phyloP scores from a whole-genome alignment of 257 asterid species.

The Lithospermum erythrorhizon region DNA sequence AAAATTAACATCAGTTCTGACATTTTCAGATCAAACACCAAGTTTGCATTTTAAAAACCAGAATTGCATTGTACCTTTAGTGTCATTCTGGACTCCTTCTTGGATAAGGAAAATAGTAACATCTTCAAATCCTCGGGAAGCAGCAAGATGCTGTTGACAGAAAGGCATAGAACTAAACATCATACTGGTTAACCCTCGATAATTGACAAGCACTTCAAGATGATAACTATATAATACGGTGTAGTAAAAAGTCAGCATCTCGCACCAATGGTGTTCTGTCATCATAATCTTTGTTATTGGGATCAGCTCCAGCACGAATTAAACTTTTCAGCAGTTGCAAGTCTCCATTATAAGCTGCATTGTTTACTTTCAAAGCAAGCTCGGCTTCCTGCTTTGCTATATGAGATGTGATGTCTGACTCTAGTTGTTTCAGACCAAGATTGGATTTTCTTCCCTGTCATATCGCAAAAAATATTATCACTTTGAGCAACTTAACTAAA shows the following conservation, averaged over 20 bases:
- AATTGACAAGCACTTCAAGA: not conserved
- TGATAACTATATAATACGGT: not conserved
- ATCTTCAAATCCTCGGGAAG: constrained; percentile 74
- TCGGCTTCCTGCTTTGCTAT: constrained; percentile 82
- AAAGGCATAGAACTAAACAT: not conserved
- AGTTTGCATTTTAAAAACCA: not conserved
- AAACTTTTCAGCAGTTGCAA: constrained; percentile 61
- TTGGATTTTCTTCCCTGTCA: constrained; percentile 65
- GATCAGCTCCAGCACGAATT: constrained; percentile 87
- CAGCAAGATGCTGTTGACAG: constrained; percentile 76
- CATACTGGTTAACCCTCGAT: not conserved
- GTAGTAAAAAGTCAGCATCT: not conserved
- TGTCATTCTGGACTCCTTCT: constrained; percentile 51
- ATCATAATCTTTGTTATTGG: constrained; percentile 70
- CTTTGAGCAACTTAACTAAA: constrained; percentile 1
- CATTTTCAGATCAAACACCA: not conserved
- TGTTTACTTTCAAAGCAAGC: constrained; percentile 78
- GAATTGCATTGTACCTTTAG: constrained; percentile 33
- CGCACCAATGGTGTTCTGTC: constrained; percentile 82
- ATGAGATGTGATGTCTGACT: constrained; percentile 62
- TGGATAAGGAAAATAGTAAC: constrained; percentile 53
- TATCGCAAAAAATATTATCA: not conserved
- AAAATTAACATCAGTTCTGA: constrained; percentile 2
- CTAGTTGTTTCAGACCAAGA: constrained; percentile 60
- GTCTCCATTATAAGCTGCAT: constrained; percentile 76